phyloP scores from a whole-genome alignment of 2,329 filamentous ascomycete genomes.

The Ceratocystis variospora region DNA sequence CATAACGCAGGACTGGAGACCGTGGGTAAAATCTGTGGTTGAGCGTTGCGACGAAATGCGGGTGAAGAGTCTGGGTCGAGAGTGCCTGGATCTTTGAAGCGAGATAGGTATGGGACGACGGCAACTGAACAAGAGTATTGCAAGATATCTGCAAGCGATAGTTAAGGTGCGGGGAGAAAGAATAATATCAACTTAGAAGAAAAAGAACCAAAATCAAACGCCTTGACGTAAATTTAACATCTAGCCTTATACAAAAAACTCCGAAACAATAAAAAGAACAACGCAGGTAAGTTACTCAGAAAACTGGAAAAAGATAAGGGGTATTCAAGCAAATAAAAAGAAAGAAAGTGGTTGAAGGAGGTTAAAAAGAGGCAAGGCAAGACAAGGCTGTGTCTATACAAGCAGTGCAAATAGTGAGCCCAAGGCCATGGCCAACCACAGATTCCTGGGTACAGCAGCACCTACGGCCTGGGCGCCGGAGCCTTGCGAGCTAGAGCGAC shows the following conservation, averaged over 20 bases:
- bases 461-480: conserved; percentile 21
- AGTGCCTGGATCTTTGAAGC: conserved; percentile 30
- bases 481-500: conserved; percentile 26
- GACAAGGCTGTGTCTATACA: background rate
- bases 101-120: background rate
- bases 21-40: conserved; percentile 32
- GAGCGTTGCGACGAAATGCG: conserved; percentile 34
- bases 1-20: conserved; percentile 19
- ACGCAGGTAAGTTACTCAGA: no score
- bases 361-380: background rate
- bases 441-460: background rate
- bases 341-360: background rate
- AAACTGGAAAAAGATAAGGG: background rate
- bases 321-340: background rate
- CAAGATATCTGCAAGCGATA: no score
- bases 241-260: background rate
- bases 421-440: background rate
- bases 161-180: no score
- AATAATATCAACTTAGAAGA: no score
- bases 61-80: conserved; percentile 34
- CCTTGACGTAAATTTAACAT: background rate
- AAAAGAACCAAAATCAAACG: background rate
- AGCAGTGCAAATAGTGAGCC: background rate
- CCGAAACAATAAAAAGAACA: background rate
- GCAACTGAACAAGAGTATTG: background rate